Evolutionary conservation across 2,329 filamentous ascomycete species (phyloP), one percentile per base, ranked within the genome.

Genomic region (Diaporthe citri): DNA sequence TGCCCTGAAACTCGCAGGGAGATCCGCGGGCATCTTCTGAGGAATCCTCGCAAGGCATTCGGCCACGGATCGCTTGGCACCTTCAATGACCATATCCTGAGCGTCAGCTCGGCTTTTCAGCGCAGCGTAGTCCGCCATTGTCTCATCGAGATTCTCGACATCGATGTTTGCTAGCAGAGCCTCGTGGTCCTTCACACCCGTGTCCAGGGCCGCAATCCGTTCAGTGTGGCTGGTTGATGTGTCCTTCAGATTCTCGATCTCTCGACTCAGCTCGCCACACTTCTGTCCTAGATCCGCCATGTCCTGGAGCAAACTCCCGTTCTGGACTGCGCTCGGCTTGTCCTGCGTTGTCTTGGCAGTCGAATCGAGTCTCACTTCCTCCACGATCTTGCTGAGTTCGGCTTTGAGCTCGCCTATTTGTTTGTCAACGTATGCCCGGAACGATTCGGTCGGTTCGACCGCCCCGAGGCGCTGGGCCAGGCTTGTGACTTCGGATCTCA

Each of bases 131-230:
- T 56, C 15, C 7, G 55, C 28, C n/a, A 75, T 51, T 10, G 46
- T 17, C 1, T 76, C 48, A n/a, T 57, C 43, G 20, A 69, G 59
- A 10, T 41, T 48, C 28, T 75, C 72, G 20, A 62, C 51, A 36
- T 73, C 73, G 51, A 76, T 69, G 7, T 55, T 62, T 41, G 59
- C 20, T 13, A 76, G 34, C 9, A 56, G 34, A 4, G 2, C 13
- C 5, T 72, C 75, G 41, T 72, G 69, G 6, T 62, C 22, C 12
- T 73, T 31, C 46, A 76, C 48, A 28, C 39, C 25, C 2, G 34
- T 34, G 15, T 72, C 46, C 69, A 76, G 6, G 25, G 25, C 46
- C 7, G 36, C 56, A 56, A 64, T 72, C 7, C 34, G 64, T 69
- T 41, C 48, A 22, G 46, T 41, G n/a, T 69, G 64, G 13, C 64